Evolutionary conservation across 2,329 filamentous ascomycete genomes (phyloP).

Genomic region (Fusarium phyllophilum): DNA sequence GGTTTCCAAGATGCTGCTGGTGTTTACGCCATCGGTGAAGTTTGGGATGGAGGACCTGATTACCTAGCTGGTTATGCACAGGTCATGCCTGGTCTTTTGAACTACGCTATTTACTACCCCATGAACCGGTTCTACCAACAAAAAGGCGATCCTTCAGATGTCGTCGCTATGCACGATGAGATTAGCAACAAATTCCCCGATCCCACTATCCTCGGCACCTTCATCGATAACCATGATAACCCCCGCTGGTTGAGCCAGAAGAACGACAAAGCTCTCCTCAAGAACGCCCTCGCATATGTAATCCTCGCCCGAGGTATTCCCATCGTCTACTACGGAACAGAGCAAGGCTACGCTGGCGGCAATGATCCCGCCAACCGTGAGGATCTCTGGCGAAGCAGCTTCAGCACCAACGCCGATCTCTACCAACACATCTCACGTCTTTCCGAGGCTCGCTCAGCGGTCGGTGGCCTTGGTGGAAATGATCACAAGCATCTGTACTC

Average conservation of each 20-base stretch:
- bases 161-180: constrained; percentile 53
- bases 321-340: constrained; percentile 73
- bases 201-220: constrained; percentile 50
- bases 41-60: constrained; percentile 62
- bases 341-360: constrained; percentile 66
- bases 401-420: constrained; percentile 43
- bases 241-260: constrained; percentile 63
- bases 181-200: constrained; percentile 50
- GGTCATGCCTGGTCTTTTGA: constrained; percentile 67
- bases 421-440: constrained; percentile 32
- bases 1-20: constrained; percentile 63
- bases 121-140: constrained; percentile 54
- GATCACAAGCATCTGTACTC: constrained; percentile 29
- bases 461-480: constrained; percentile 11
- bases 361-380: constrained; percentile 65
- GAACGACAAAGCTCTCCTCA: constrained; percentile 63
- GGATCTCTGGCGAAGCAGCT: constrained; percentile 66
- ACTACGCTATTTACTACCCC: constrained; percentile 63
- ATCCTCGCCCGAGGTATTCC: constrained; percentile 70
- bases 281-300: constrained; percentile 70
- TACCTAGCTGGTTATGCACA: constrained; percentile 64
- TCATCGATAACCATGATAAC: constrained; percentile 70
- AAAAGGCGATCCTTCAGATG: constrained; percentile 50
- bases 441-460: constrained; percentile 14
- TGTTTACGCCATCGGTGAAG: constrained; percentile 70